phyloP scores from a whole-genome alignment of 2,329 filamentous ascomycete genomes.

The Phaeosphaeria sp. region DNA sequence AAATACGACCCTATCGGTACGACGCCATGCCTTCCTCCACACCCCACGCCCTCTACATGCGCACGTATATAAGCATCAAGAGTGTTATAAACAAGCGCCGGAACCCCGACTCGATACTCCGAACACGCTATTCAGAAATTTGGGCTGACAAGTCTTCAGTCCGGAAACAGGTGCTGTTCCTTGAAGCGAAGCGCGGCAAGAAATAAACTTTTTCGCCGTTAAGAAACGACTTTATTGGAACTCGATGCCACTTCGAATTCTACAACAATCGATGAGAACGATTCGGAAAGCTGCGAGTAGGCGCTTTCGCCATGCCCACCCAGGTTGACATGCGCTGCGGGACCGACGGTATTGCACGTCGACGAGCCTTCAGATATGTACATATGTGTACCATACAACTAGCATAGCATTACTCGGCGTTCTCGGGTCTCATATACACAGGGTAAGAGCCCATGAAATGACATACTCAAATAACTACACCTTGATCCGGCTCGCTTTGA shows the following conservation, averaged over 20 bases:
- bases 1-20: slow-evolving; percentile 98
- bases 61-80: no score
- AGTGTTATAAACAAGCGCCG: no score
- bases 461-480: not conserved
- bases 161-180: slow-evolving; percentile 92
- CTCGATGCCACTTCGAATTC: not conserved
- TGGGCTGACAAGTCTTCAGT: slow-evolving; percentile 62
- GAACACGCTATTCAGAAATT: no score
- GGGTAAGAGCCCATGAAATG: not conserved
- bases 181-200: slow-evolving; percentile 87
- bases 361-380: slow-evolving; percentile 15
- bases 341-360: not conserved
- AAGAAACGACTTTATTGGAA: not conserved
- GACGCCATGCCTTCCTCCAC: slow-evolving; percentile 22
- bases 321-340: not conserved
- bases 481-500: not conserved
- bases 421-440: slow-evolving; percentile 4
- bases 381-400: slow-evolving; percentile 30
- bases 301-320: not conserved
- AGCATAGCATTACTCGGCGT: slow-evolving; percentile 34
- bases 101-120: no score
- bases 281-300: not conserved
- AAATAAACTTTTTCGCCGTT: slow-evolving; percentile 35
- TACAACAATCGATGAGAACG: not conserved
- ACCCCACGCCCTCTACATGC: no score